A percentile compares a stretch with the other conserved stretches of the same genome.
Evolutionary conservation across 768 basidiomycete genomes (phyloP).

Genomic region (Pleurotus tuoliensis): DNA sequence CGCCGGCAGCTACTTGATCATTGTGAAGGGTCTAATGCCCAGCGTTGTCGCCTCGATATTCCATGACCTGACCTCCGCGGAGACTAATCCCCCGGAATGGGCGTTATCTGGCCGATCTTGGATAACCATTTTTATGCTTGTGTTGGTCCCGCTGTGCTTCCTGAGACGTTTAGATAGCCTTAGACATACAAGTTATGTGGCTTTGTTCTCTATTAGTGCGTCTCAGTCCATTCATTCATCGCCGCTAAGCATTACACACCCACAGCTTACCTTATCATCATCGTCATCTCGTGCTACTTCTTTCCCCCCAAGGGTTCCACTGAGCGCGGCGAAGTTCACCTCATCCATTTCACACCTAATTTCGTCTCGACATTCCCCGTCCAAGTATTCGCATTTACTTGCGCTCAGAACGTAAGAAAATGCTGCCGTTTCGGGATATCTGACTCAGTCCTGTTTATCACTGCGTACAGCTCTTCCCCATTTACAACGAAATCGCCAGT

Average conservation of each 20-base stretch:
- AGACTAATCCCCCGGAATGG: slow-evolving; percentile 71
- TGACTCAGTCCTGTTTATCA: background rate
- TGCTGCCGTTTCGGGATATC: background rate
- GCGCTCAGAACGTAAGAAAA: slow-evolving; percentile 79
- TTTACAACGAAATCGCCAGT: slow-evolving; percentile 84
- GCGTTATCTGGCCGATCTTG: slow-evolving; percentile 74
- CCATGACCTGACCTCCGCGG: slow-evolving; percentile 66
- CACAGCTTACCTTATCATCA: slow-evolving; percentile 69
- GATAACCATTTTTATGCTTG: slow-evolving; percentile 73
- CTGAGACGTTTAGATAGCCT: slow-evolving; percentile 81
- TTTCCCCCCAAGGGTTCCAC: slow-evolving; percentile 64
- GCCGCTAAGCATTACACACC: slow-evolving; percentile 2
- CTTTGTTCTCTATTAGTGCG: slow-evolving; percentile 85
- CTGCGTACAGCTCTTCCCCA: slow-evolving; percentile 72
- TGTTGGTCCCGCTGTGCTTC: slow-evolving; percentile 80
- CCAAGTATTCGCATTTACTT: slow-evolving; percentile 90
- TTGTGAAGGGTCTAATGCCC: slow-evolving; percentile 91
- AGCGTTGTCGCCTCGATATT: slow-evolving; percentile 83
- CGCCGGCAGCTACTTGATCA: slow-evolving; percentile 71
- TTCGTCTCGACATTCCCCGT: slow-evolving; percentile 89
- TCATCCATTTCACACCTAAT: slow-evolving; percentile 70
- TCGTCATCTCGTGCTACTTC: slow-evolving; percentile 81
- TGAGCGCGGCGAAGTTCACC: slow-evolving; percentile 60
- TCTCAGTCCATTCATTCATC: slow-evolving; percentile 11
- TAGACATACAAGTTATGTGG: slow-evolving; percentile 87